Conservation (phyloP, 2,329 filamentous ascomycete genomes). For the Sporothrix schenckii region DNA sequence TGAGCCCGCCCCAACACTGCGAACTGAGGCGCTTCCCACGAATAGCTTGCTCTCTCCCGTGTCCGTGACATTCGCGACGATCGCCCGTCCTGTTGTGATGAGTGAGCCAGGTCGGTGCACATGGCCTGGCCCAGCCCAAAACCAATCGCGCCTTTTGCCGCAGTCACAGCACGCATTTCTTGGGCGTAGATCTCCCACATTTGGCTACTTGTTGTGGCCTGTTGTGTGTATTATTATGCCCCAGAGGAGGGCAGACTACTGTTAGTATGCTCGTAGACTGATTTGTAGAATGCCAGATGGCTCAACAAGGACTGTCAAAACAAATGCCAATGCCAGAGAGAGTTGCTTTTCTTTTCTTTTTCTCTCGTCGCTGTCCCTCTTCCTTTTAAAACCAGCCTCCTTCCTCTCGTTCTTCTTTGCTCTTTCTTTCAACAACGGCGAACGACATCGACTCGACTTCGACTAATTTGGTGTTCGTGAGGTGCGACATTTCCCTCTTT, state of each 20-base stretch:
- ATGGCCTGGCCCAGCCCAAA: neutral
- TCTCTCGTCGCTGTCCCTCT: neutral
- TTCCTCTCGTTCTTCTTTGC: slow-evolving; percentile 30
- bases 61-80: neutral
- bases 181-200: neutral
- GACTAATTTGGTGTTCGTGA: slow-evolving; percentile 52
- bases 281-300: neutral
- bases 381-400: slow-evolving; percentile 38
- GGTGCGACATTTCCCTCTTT: slow-evolving; percentile 37
- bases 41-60: neutral
- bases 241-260: neutral
- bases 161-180: neutral
- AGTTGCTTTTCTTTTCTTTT: neutral
- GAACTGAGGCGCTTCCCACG: neutral
- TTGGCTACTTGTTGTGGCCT: neutral
- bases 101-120: slow-evolving; percentile 14
- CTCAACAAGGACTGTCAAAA: slow-evolving; percentile 10
- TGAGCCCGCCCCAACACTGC: neutral
- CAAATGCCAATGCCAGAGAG: slow-evolving; percentile 7
- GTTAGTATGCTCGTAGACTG: slow-evolving; percentile 10
- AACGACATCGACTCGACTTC: slow-evolving; percentile 47
- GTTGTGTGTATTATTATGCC: slow-evolving; percentile 8
- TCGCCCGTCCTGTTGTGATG: neutral
- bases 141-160: neutral
- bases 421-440: slow-evolving; percentile 51